Base-by-base conservation (phyloP, 2,329 filamentous ascomycete species). In the Beauveria medogensis region DNA sequence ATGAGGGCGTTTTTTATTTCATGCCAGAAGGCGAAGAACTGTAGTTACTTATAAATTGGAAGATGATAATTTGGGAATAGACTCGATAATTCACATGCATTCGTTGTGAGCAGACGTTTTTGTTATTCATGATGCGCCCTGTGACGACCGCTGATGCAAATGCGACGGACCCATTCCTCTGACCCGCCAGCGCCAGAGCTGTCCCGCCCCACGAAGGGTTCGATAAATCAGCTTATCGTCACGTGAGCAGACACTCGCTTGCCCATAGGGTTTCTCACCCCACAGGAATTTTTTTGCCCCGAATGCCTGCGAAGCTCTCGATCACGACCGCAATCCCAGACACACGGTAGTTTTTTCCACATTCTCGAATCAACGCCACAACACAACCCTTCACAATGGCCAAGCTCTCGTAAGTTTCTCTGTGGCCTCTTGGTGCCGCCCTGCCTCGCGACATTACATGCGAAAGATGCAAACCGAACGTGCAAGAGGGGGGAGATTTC, bases 321-420 rank as follows among this genome's bases (percentile, higher is more conserved):
- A 66, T 70, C 67, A 72, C 70, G 70, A 74, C 52, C 70, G 69
- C 70, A 71, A 71, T 43, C 68, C 67, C 68, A 67, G 70, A 71
- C 69, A 73, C 68, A 69, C 69, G 72, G 72, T 69, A 73, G 68
- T 65, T 67, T 69, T 63, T 63, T 71, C 54, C n/a, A 56, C 48
- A 61, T 18, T 52, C 30, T 73, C 71, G 72, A 74, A 72, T 67
- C 71, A 74, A 75, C 74, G 73, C 70, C 74, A 71, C 69, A 72
- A 34, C 70, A 73, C 70, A 75, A 74, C 74, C 77, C 75, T 75
- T 78, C 74, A 79, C 76, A 82, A 85, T 85, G 82, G 82, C 82
- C 76, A 85, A 85, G 78, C 72, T 80, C 69, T 84, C 82, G 82
- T 85, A 80, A 79, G 82, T 84, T 34, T 54, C 62, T 28, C 10